A percentile compares a stretch with the other conserved stretches of the same genome.
These are phyloP conservation scores for Colletotrichum sidae DNA, from an alignment of 2,329 filamentous ascomycete species.

Conservation along the genomic window DNA sequence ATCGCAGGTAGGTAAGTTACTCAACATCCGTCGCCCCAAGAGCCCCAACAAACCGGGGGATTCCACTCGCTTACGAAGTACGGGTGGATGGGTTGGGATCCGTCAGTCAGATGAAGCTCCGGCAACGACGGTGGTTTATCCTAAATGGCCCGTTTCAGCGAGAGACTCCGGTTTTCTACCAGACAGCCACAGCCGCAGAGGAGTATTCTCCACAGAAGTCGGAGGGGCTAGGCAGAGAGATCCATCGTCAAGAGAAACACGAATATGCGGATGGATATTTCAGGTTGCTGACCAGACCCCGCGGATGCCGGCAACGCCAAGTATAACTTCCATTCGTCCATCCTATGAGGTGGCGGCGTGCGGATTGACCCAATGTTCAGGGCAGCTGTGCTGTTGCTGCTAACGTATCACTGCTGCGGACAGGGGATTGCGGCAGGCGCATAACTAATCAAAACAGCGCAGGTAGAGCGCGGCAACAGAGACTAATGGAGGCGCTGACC, in stretches of 20 bases:
- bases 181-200: background rate
- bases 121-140: conserved; percentile 19
- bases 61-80: conserved; percentile 24
- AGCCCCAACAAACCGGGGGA: conserved; percentile 29
- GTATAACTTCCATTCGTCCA: conserved; percentile 37
- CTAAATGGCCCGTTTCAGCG: conserved; percentile 14
- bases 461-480: background rate
- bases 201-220: background rate
- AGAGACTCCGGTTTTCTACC: conserved; percentile 12
- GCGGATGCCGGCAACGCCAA: conserved; percentile 33
- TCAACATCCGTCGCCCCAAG: conserved; percentile 31
- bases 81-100: conserved; percentile 6
- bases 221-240: background rate
- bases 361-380: conserved; percentile 32
- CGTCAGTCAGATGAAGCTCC: conserved; percentile 20
- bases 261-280: background rate
- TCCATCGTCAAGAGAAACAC: conserved; percentile 8
- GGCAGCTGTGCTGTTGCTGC: background rate
- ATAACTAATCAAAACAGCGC: conserved; percentile 21
- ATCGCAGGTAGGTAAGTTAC: background rate
- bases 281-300: background rate
- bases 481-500: too few species aligned
- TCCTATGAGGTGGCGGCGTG: conserved; percentile 34
- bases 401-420: too few species aligned
- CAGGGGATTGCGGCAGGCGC: conserved; percentile 25